A percentile compares a stretch with the other conserved stretches of the same genome.
phyloP scores from a whole-genome alignment of 2,329 filamentous ascomycete species.

The Trichoderma afroharzianum region DNA sequence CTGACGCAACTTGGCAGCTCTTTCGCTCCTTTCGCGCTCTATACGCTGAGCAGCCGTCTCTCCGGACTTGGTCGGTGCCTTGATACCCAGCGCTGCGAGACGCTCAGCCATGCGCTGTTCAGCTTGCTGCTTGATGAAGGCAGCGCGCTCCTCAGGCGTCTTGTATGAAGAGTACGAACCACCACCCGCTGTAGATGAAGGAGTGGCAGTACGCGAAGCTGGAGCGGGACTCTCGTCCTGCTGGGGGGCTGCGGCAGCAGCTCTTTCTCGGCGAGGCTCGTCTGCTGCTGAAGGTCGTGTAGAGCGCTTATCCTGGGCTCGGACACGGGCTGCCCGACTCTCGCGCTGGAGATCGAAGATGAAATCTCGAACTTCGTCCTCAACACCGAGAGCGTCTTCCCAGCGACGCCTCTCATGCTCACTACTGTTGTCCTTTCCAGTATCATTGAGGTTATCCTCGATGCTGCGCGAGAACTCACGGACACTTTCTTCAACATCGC shows the following conservation, averaged over 20 bases:
- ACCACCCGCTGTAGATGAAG: constrained; percentile 46
- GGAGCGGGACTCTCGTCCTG: constrained; percentile 48
- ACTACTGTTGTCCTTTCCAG: constrained; percentile 66
- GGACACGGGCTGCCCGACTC: constrained; percentile 70
- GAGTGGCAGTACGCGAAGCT: constrained; percentile 48
- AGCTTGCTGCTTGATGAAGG: constrained; percentile 95
- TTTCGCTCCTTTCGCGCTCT: constrained; percentile 83
- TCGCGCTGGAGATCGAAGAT: constrained; percentile 93
- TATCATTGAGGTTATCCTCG: constrained; percentile 83
- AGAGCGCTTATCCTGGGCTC: constrained; percentile 53
- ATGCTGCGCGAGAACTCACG: constrained; percentile 80
- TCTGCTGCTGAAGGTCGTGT: constrained; percentile 42
- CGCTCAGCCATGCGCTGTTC: constrained; percentile 96
- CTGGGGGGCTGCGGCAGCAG: neutral
- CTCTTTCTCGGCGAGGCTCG: constrained; percentile 39
- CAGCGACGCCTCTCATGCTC: constrained; percentile 91
- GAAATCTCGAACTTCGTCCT: constrained; percentile 95
- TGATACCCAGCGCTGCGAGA: constrained; percentile 88
- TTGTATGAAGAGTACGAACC: constrained; percentile 79
- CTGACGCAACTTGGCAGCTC: constrained; percentile 79
- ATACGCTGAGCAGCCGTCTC: constrained; percentile 80
- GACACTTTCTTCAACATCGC: constrained; percentile 94
- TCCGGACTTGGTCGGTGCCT: constrained; percentile 71
- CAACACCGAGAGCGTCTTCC: constrained; percentile 94
- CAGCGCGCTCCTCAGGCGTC: constrained; percentile 88